These are phyloP conservation scores for Aspergillus quadrilineatus DNA, from an alignment of 2,329 filamentous ascomycete genomes.

Conservation along the genomic window DNA sequence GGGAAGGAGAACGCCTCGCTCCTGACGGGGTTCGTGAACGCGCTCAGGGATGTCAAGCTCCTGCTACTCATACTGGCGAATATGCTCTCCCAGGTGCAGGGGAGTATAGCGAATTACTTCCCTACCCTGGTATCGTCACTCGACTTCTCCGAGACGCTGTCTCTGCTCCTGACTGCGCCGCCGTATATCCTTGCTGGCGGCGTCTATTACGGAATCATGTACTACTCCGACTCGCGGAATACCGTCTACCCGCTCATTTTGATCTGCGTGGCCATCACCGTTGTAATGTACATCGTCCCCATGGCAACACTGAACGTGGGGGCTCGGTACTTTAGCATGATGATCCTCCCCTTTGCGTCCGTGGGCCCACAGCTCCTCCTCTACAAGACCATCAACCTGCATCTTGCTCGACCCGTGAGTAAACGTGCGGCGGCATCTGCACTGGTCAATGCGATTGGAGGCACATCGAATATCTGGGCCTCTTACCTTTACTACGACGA, in stretches of 20 bases:
- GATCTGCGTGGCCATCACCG: slow-evolving; percentile 33
- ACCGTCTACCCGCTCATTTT: slow-evolving; percentile 37
- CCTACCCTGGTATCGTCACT: slow-evolving; percentile 26
- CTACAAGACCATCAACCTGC: slow-evolving; percentile 45
- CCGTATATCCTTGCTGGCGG: slow-evolving; percentile 46
- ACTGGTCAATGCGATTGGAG: slow-evolving; percentile 38
- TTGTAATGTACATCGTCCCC: slow-evolving; percentile 41
- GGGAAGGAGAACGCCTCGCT: slow-evolving; percentile 35
- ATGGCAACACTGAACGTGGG: slow-evolving; percentile 39
- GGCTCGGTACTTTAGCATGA: slow-evolving; percentile 46
- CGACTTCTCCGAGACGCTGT: slow-evolving; percentile 35
- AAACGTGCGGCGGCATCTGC: slow-evolving; percentile 47
- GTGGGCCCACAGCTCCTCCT: slow-evolving; percentile 44
- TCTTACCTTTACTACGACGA: slow-evolving; percentile 24
- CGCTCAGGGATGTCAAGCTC: slow-evolving; percentile 39
- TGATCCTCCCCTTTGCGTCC: slow-evolving; percentile 42
- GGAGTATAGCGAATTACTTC: slow-evolving; percentile 31
- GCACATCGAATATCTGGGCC: slow-evolving; percentile 28
- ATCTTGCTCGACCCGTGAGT: slow-evolving; percentile 42
- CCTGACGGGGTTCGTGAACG: slow-evolving; percentile 25
- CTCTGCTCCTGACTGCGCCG: slow-evolving; percentile 48
- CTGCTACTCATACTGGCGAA: slow-evolving; percentile 41
- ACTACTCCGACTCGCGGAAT: slow-evolving; percentile 42
- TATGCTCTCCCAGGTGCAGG: slow-evolving; percentile 42
- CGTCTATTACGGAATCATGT: slow-evolving; percentile 38